Evolutionary conservation across 345 rosid genomes (phyloP), one percentile per base, ranked within the genome.

Genomic region (Barbarea vulgaris): DNA sequence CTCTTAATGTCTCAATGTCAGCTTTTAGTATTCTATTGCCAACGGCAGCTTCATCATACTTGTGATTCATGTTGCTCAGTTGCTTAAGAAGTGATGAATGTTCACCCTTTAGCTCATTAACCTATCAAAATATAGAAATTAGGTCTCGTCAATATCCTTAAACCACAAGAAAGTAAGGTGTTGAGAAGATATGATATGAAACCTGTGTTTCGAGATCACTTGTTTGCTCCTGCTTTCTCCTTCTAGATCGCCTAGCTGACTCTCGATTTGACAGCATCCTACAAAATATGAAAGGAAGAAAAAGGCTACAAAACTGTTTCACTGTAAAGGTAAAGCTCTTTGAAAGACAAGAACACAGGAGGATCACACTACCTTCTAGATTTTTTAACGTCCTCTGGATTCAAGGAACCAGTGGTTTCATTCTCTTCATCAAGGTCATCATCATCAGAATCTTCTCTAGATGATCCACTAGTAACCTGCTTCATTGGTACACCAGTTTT

Each of bases 261-360:
- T 96, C 99, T 74, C 98, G 89, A 86, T 96, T 96, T 47, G 99
- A 96, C 79, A 79, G 81, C 98, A 91, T 93, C 87, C 99, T 95
- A 82, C 24, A 61, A 4, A 4, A 62, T 13, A 34, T 31, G n/a
- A 17, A 61, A 7, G 36, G 14, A 59, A 65, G 22, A 71, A 48
- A 10, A 57, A 22, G 7, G 63, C 1, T 78, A 6, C 21, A 41
- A 39, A 61, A 69, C 47, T n/a, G 33, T 46, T 24, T 50, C 36
- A 39, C 21, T 33, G 13, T 14, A 28, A 22, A 60, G 19, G 5
- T 59, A 59, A 59, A 41, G 18, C 17, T 52, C 44, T 34, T 51
- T 28, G n/a, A 56, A 75, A 65, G 31, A 64, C 18, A 28, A 59
- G 63, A 34, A 21, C 18, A 69, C 7, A 58, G 46, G 46, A 1